phyloP scores from a whole-genome alignment of 2,329 filamentous ascomycete species.

The Alternaria ventricosa region DNA sequence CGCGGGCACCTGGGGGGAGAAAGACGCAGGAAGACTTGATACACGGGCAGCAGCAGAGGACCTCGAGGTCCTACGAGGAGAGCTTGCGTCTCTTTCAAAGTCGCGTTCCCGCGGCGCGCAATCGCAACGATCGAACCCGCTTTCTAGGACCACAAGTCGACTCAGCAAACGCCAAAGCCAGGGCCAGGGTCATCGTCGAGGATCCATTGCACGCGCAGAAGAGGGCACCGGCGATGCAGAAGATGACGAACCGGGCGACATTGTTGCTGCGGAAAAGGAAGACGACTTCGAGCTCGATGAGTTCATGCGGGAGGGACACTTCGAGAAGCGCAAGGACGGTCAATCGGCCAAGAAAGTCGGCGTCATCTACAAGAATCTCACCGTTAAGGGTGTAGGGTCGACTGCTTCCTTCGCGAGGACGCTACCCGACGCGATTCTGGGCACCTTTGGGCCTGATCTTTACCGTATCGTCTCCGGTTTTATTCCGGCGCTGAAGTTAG shows the following conservation, averaged over 20 bases:
- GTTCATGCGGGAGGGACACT: conserved; percentile 76
- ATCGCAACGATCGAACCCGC: conserved; percentile 31
- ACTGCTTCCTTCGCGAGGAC: conserved; percentile 74
- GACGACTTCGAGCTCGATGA: conserved; percentile 71
- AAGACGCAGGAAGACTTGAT: conserved; percentile 62
- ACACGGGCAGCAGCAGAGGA: conserved; percentile 64
- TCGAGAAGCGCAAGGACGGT: conserved; percentile 74
- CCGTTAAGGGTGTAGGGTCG: conserved; percentile 73
- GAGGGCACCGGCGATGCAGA: conserved; percentile 10
- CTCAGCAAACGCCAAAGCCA: conserved; percentile 32
- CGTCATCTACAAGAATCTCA: conserved; percentile 77
- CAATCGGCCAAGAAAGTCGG: conserved; percentile 77
- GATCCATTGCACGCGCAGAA: conserved; percentile 19
- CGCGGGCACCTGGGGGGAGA: conserved; percentile 67
- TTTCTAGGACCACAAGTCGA: conserved; percentile 35
- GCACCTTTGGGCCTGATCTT: conserved; percentile 81
- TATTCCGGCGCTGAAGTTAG: conserved; percentile 59
- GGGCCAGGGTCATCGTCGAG: conserved; percentile 13
- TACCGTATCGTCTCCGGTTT: conserved; percentile 68
- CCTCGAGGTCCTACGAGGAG: conserved; percentile 62
- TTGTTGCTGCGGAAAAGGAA: conserved; percentile 54
- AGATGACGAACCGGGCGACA: conserved; percentile 31
- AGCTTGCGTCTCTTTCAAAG: conserved; percentile 62
- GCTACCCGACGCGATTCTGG: conserved; percentile 74
- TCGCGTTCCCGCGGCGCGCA: conserved; percentile 39